Conservation (phyloP, 2,329 filamentous ascomycete species). For the Xylariales sp. region DNA sequence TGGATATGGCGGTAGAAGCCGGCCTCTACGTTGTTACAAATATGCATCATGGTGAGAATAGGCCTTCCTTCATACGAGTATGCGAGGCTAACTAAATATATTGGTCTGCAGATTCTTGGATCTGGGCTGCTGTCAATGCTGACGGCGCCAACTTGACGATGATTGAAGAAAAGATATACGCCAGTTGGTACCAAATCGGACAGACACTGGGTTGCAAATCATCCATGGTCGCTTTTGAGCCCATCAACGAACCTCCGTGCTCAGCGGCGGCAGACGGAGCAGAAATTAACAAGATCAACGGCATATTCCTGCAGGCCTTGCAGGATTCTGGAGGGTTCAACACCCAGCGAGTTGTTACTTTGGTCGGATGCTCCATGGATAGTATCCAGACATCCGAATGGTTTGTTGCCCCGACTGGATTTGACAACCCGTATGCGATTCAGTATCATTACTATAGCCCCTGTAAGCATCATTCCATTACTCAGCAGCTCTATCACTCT, state of each 20-base stretch:
- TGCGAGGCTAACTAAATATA: background rate
- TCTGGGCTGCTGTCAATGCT: constrained; percentile 50
- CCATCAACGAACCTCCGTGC: constrained; percentile 56
- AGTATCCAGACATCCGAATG: constrained; percentile 47
- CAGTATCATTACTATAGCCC: constrained; percentile 61
- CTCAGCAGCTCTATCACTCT: too few species aligned
- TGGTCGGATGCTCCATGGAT: constrained; percentile 48
- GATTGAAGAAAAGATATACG: constrained; percentile 53
- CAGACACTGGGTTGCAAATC: constrained; percentile 50
- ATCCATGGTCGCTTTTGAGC: constrained; percentile 49
- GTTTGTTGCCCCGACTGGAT: constrained; percentile 44
- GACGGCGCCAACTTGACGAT: constrained; percentile 39
- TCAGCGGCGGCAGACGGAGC: constrained; percentile 44
- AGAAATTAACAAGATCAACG: constrained; percentile 50
- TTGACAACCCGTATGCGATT: constrained; percentile 53
- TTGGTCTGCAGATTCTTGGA: constrained; percentile 55
- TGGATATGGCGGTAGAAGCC: constrained; percentile 48
- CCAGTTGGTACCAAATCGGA: constrained; percentile 55
- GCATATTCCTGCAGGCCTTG: constrained; percentile 51
- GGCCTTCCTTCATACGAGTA: background rate
- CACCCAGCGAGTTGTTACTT: constrained; percentile 47
- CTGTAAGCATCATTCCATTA: constrained; percentile 21
- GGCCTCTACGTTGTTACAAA: constrained; percentile 52
- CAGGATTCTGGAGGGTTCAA: constrained; percentile 52
- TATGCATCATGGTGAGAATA: constrained; percentile 43